These are phyloP conservation scores for Fomitopsis palustris DNA, from an alignment of 1,284 basidiomycete species.

Conservation along the genomic window DNA sequence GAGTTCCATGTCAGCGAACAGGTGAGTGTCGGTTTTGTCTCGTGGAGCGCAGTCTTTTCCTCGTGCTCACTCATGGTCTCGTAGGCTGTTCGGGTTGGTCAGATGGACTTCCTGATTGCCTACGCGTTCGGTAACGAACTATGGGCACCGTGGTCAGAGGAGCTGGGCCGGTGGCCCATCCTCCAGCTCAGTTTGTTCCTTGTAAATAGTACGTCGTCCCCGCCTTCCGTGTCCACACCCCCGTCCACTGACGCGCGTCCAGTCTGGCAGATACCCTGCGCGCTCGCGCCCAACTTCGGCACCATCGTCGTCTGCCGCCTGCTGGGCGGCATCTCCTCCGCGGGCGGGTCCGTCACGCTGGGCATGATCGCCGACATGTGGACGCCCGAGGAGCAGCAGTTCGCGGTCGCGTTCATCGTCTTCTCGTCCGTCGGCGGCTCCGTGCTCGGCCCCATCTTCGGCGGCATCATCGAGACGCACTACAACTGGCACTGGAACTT, in stretches of 20 bases:
- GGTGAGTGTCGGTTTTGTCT: background rate
- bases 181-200: constrained; percentile 1
- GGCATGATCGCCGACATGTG: constrained; percentile 3
- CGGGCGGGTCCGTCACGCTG: background rate
- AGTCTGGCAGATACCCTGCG: constrained; percentile 1
- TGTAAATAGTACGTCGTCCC: background rate
- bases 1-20: background rate
- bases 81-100: background rate
- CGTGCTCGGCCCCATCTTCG: background rate
- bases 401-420: constrained; percentile 1
- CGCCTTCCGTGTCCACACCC: background rate
- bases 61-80: background rate
- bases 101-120: background rate
- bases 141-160: constrained; percentile 1
- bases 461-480: background rate
- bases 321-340: background rate
- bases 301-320: background rate
- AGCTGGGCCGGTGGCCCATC: constrained; percentile 1
- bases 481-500: background rate
- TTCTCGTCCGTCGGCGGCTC: background rate
- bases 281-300: constrained; percentile 1
- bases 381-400: background rate
- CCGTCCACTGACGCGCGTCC: background rate
- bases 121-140: constrained; percentile 1
- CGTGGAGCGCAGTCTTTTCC: background rate